Evolutionary conservation across 805 yeast species (phyloP).

Genomic region (Ogataea corticis): DNA sequence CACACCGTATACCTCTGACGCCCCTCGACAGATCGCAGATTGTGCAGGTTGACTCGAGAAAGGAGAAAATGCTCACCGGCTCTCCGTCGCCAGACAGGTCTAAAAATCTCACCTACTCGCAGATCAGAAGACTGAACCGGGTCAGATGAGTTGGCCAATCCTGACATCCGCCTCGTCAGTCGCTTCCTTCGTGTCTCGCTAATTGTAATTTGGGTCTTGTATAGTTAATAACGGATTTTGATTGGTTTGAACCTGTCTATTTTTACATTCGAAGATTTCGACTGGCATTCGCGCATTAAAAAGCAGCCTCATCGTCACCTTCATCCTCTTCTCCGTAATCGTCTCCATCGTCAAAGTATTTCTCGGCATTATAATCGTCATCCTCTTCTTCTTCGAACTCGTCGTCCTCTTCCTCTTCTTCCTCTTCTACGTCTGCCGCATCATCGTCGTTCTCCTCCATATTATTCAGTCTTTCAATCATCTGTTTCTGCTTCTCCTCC

Average conservation of each 20-base stretch:
- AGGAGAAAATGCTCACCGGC: too few relatives aligned
- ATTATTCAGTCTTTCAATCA: conserved; percentile 35
- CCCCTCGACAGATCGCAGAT: conserved; percentile 14
- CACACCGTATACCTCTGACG: conserved; percentile 26
- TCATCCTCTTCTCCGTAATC: conserved; percentile 59
- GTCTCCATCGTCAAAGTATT: conserved; percentile 73
- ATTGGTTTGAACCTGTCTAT: too few relatives aligned
- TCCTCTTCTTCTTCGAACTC: conserved; percentile 74
- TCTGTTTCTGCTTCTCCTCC: conserved; percentile 32
- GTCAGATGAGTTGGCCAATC: conserved; percentile 2
- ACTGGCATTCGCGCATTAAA: conserved; percentile 33
- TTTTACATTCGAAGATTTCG: background rate
- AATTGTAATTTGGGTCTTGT: background rate
- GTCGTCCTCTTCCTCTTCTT: conserved; percentile 63
- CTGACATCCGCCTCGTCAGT: too few relatives aligned
- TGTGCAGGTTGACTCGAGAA: background rate
- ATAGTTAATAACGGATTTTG: background rate
- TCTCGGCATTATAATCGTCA: conserved; percentile 78
- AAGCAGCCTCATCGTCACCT: conserved; percentile 73
- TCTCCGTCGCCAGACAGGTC: background rate
- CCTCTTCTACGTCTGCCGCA: conserved; percentile 44
- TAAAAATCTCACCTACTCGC: conserved; percentile 21
- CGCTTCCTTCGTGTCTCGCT: background rate
- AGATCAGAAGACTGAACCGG: conserved; percentile 23
- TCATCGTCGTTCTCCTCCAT: conserved; percentile 44